A percentile compares a stretch with the other conserved stretches of the same genome.
Conservation (phyloP, 179 eudicot genomes). For the Silene noctiflora region DNA sequence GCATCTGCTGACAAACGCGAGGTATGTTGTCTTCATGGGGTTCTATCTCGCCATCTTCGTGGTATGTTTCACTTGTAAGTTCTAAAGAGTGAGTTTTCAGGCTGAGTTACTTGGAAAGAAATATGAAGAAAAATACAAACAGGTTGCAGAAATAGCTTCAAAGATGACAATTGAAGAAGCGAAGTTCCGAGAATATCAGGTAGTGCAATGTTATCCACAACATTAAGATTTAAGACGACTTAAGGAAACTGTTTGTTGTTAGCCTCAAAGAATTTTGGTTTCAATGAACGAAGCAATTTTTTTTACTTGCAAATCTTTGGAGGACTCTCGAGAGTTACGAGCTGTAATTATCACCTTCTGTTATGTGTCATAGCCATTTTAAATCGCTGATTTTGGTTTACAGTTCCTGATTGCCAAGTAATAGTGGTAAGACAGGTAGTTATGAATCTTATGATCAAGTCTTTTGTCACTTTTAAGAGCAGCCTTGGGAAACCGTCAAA, state of each 20-base stretch:
- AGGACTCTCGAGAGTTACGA: neutral
- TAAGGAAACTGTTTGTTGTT: neutral
- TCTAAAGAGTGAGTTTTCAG: constrained; percentile 41
- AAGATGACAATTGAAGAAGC: constrained; percentile 96
- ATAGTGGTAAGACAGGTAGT: neutral
- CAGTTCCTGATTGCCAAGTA: neutral
- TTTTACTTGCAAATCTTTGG: neutral
- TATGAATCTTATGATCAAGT: neutral
- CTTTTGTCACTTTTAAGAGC: neutral
- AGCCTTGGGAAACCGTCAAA: neutral
- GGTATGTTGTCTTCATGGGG: constrained; percentile 39
- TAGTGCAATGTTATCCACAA: constrained; percentile 20
- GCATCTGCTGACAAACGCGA: constrained; percentile 82
- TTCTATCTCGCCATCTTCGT: neutral
- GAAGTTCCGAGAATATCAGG: constrained; percentile 92
- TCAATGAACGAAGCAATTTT: neutral
- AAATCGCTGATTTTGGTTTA: neutral
- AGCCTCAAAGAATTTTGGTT: neutral
- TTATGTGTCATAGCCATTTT: neutral
- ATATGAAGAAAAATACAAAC: constrained; percentile 95
- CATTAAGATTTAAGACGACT: neutral
- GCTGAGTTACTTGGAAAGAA: constrained; percentile 82
- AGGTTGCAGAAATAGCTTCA: constrained; percentile 86
- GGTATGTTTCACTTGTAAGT: neutral
- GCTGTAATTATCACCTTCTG: constrained; percentile 3